phyloP scores from a whole-genome alignment of 2,329 filamentous ascomycete species.

The Trichoderma brevicompactum region DNA sequence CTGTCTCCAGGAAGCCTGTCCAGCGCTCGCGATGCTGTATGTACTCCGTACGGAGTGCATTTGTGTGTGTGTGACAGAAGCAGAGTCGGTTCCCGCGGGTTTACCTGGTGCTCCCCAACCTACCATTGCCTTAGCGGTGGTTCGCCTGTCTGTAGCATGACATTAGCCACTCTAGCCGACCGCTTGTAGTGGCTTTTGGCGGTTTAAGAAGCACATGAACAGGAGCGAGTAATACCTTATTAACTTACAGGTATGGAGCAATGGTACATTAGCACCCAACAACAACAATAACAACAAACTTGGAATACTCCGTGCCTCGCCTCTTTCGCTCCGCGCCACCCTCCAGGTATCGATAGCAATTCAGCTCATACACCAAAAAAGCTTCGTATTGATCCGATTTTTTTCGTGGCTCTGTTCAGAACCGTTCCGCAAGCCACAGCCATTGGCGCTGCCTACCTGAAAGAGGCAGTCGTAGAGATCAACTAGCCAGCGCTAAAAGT shows the following conservation, averaged over 20 bases:
- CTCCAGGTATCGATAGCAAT: background rate
- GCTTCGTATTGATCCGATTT: slow-evolving; percentile 1
- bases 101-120: no score
- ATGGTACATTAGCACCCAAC: no score
- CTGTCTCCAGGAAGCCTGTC: background rate
- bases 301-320: no score
- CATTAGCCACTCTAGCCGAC: no score
- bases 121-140: no score
- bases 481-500: background rate
- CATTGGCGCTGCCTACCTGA: slow-evolving; percentile 2
- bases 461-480: slow-evolving; percentile 9
- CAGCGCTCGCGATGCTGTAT: background rate
- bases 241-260: no score
- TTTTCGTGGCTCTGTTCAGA: background rate
- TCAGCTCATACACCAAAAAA: background rate
- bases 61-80: background rate
- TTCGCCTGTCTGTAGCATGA: no score
- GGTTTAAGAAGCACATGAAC: no score
- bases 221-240: no score
- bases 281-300: no score
- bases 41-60: background rate
- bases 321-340: background rate
- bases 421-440: background rate
- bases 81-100: background rate
- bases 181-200: no score